These are phyloP conservation scores for Cystobasidium sp. DNA, from an alignment of 1,284 basidiomycete species.

Conservation along the genomic window DNA sequence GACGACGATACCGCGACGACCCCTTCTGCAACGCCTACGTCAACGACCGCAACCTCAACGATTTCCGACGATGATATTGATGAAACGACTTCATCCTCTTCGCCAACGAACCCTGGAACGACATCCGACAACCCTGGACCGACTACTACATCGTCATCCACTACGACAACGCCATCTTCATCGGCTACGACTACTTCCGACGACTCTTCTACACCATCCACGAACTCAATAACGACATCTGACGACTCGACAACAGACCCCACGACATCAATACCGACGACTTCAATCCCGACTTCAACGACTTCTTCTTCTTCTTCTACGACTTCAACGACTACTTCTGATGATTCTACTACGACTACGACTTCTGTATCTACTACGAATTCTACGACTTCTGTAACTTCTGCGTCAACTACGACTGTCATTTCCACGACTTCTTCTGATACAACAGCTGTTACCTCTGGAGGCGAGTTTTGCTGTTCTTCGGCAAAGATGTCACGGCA, in stretches of 20 bases:
- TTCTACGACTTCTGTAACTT: slow-evolving; percentile 19
- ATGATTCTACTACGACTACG: slow-evolving; percentile 13
- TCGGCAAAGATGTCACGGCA: neutral
- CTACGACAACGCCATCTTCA: slow-evolving; percentile 6
- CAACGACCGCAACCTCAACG: slow-evolving; percentile 5
- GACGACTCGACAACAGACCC: neutral
- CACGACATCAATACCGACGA: neutral
- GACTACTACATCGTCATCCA: slow-evolving; percentile 5
- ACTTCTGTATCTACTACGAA: slow-evolving; percentile 31
- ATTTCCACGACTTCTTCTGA: slow-evolving; percentile 26
- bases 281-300: slow-evolving; percentile 31
- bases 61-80: neutral
- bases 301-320: slow-evolving; percentile 25
- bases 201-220: neutral
- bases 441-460: slow-evolving; percentile 15
- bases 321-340: slow-evolving; percentile 23
- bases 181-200: slow-evolving; percentile 6
- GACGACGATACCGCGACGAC: neutral
- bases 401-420: neutral
- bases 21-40: neutral
- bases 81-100: too few species aligned
- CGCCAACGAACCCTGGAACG: slow-evolving; percentile 18
- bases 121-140: neutral
- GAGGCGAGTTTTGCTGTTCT: neutral
- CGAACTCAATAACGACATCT: neutral